Percentiles rank a stretch among this genome's conserved stretches.
These are phyloP conservation scores for Bipolaris gigantea DNA, from an alignment of 2,329 filamentous ascomycete genomes.

Conservation along the genomic window DNA sequence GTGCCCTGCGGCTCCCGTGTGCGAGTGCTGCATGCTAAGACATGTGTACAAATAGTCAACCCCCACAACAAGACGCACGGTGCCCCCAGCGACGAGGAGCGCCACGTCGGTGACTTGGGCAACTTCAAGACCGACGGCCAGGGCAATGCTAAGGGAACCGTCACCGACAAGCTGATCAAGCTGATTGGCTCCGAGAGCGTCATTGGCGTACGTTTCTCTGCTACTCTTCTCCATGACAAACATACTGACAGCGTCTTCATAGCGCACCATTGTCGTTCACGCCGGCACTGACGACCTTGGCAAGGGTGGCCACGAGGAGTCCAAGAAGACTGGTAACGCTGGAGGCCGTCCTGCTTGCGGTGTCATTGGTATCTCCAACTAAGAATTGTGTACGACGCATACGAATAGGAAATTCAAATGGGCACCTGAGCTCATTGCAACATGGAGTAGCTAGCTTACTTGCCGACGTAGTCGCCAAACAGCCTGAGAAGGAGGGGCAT, in stretches of 20 bases:
- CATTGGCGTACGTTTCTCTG: constrained; percentile 69
- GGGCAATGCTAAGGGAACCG: constrained; percentile 82
- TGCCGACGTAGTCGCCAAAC: too few relatives aligned
- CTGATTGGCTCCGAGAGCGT: constrained; percentile 94
- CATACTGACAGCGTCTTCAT: constrained; percentile 16
- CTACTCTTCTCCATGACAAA: neutral
- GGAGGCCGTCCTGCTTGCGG: constrained; percentile 92
- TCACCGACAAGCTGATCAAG: constrained; percentile 84
- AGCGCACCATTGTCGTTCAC: constrained; percentile 96
- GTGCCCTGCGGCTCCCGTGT: neutral
- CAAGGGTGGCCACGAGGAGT: constrained; percentile 88
- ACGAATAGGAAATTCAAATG: neutral
- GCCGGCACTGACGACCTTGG: constrained; percentile 95
- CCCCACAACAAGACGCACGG: constrained; percentile 91
- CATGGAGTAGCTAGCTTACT: too few relatives aligned
- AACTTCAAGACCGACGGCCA: constrained; percentile 95
- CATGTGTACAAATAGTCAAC: constrained; percentile 69
- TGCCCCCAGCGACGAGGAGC: constrained; percentile 76
- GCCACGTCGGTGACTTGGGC: constrained; percentile 96
- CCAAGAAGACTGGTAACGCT: constrained; percentile 97
- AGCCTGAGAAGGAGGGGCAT: too few relatives aligned
- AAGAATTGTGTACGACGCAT: neutral
- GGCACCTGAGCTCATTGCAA: too few relatives aligned
- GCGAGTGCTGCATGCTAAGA: constrained; percentile 8
- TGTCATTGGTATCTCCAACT: constrained; percentile 80